Conservation (phyloP, 306 rosid species). For the Cucurbita ficifolia region DNA sequence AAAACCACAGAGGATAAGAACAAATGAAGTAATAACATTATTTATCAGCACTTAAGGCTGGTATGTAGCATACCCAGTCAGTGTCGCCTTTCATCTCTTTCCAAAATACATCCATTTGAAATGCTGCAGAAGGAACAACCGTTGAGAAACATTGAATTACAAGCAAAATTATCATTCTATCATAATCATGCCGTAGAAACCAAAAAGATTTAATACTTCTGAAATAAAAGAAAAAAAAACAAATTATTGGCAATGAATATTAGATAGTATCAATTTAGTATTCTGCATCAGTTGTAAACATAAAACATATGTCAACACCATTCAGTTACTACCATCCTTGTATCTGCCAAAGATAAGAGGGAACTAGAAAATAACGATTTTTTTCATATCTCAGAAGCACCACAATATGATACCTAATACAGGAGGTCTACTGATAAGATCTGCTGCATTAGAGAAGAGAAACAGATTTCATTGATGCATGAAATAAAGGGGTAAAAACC, state of each 20-base stretch:
- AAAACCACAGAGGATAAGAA: neutral
- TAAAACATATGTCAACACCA: neutral
- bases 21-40: neutral
- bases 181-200: neutral
- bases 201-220: neutral
- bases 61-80: slow-evolving; percentile 75
- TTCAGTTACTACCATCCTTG: neutral
- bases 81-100: slow-evolving; percentile 83
- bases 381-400: neutral
- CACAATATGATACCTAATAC: neutral
- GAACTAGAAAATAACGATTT: neutral
- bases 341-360: neutral
- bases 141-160: slow-evolving; percentile 33
- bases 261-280: neutral
- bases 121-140: slow-evolving; percentile 52
- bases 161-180: slow-evolving; percentile 6
- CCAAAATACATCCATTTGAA: slow-evolving; percentile 85
- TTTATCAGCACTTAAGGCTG: neutral
- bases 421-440: neutral
- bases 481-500: too few species aligned
- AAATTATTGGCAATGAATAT: neutral
- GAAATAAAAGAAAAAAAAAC: neutral
- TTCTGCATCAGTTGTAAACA: neutral
- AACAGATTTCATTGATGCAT: too few species aligned
- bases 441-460: neutral